These are phyloP conservation scores for Cyberlindnera petersonii DNA, from an alignment of 805 yeast species.

Conservation along the genomic window DNA sequence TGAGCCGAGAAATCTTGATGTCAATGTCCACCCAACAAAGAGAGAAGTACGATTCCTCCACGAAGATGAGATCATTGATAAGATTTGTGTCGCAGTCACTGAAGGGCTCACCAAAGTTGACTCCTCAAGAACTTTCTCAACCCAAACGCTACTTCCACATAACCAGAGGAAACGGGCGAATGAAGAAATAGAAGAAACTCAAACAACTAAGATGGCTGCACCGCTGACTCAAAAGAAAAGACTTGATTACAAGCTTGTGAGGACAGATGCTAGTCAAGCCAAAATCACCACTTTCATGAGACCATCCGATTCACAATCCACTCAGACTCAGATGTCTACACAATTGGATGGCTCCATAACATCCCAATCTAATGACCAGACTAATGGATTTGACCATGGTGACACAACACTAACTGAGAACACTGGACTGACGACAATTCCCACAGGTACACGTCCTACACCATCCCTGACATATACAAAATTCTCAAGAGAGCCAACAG, in stretches of 20 bases:
- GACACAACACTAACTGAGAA: neutral
- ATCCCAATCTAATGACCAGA: too few relatives aligned
- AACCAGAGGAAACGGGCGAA: slow-evolving; percentile 25
- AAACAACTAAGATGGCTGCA: slow-evolving; percentile 1
- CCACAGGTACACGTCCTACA: neutral
- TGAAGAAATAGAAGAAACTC: slow-evolving; percentile 5
- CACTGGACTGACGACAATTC: neutral
- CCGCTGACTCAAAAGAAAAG: slow-evolving; percentile 26
- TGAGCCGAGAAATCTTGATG: slow-evolving; percentile 72
- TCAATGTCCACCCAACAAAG: slow-evolving; percentile 94
- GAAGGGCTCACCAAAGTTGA: slow-evolving; percentile 53
- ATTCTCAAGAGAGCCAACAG: slow-evolving; percentile 28
- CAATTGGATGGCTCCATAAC: too few relatives aligned
- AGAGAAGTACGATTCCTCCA: slow-evolving; percentile 81
- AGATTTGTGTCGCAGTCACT: slow-evolving; percentile 48
- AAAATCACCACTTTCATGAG: slow-evolving; percentile 39
- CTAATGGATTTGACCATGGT: too few relatives aligned
- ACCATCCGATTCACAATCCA: neutral
- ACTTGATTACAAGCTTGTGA: slow-evolving; percentile 62
- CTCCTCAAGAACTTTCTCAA: slow-evolving; percentile 60
- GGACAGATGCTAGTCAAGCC: slow-evolving; percentile 67
- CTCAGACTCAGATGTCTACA: slow-evolving; percentile 1
- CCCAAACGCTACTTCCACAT: slow-evolving; percentile 51
- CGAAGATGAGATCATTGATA: slow-evolving; percentile 81
- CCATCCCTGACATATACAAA: neutral